These are phyloP conservation scores for Fusarium gaditjirri DNA, from an alignment of 2,329 filamentous ascomycete genomes.

Conservation along the genomic window DNA sequence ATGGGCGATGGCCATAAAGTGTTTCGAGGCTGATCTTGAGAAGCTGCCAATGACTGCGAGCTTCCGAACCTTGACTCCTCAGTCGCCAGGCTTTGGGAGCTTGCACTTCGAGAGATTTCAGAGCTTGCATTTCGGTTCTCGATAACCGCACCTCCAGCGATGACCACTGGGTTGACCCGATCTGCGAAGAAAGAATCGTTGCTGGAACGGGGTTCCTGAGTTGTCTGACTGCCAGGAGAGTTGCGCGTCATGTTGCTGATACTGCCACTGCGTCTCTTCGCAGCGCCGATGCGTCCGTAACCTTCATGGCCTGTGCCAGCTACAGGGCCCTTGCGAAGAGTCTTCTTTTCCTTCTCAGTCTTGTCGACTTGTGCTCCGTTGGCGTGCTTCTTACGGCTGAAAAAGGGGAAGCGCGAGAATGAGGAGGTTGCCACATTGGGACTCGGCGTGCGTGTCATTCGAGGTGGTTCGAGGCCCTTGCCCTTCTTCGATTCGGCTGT, in stretches of 20 bases:
- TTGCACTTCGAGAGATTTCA: constrained; percentile 61
- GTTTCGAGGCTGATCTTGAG: constrained; percentile 54
- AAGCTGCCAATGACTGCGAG: constrained; percentile 55
- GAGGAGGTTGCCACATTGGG: constrained; percentile 65
- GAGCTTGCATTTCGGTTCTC: constrained; percentile 67
- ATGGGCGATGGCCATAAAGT: constrained; percentile 66
- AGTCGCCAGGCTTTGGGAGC: constrained; percentile 58
- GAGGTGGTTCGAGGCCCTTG: constrained; percentile 32
- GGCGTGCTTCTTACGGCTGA: constrained; percentile 75
- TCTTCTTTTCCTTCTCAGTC: constrained; percentile 55
- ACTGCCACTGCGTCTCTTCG: constrained; percentile 72
- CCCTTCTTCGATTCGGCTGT: constrained; percentile 35
- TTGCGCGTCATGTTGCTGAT: constrained; percentile 59
- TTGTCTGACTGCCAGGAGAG: constrained; percentile 56
- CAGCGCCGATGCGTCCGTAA: constrained; percentile 73
- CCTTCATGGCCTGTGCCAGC: constrained; percentile 96
- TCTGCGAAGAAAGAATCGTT: constrained; percentile 69
- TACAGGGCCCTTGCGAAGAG: constrained; percentile 77
- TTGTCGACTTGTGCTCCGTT: constrained; percentile 62
- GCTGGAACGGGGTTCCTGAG: constrained; percentile 62
- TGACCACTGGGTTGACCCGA: constrained; percentile 73
- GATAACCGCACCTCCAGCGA: constrained; percentile 70
- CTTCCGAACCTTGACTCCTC: constrained; percentile 51
- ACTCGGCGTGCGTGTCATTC: constrained; percentile 58
- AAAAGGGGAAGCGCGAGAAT: constrained; percentile 79